A percentile compares a stretch with the other conserved stretches of the same genome.
Conservation (phyloP, 2,329 filamentous ascomycete genomes). For the Clarireedia homoeocarpa region DNA sequence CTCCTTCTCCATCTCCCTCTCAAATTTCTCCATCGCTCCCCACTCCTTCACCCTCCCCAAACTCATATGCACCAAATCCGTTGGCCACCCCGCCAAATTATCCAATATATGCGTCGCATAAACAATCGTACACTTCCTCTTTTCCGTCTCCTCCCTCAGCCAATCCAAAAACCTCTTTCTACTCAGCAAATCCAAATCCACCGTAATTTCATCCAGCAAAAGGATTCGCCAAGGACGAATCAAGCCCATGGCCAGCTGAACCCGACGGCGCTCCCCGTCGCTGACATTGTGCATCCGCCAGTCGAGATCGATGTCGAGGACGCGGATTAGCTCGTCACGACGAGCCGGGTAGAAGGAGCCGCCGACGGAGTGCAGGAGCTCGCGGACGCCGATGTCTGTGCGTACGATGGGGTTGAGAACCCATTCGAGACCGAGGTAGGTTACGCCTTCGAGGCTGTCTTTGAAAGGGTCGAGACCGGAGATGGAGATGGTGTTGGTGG, state of each 20-base stretch:
- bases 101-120: slow-evolving; percentile 98
- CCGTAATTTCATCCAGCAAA: slow-evolving; percentile 91
- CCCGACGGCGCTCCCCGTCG: slow-evolving; percentile 83
- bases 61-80: slow-evolving; percentile 93
- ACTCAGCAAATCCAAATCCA: slow-evolving; percentile 84
- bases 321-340: slow-evolving; percentile 75
- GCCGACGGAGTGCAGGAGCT: slow-evolving; percentile 77
- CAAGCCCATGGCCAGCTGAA: slow-evolving; percentile 94
- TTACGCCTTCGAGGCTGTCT: slow-evolving; percentile 82
- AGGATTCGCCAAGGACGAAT: slow-evolving; percentile 86
- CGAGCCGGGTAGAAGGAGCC: slow-evolving; percentile 76
- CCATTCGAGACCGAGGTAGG: slow-evolving; percentile 96
- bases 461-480: slow-evolving; percentile 88
- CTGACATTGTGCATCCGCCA: slow-evolving; percentile 97
- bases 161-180: slow-evolving; percentile 80
- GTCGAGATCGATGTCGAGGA: slow-evolving; percentile 82
- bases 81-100: slow-evolving; percentile 90
- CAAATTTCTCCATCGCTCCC: slow-evolving; percentile 65
- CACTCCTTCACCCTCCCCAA: slow-evolving; percentile 81
- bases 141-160: slow-evolving; percentile 79
- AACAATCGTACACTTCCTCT: slow-evolving; percentile 78
- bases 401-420: slow-evolving; percentile 94
- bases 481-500: slow-evolving; percentile 64
- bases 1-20: slow-evolving; percentile 42
- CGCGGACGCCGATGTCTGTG: slow-evolving; percentile 85